Evolutionary conservation across 768 basidiomycete genomes (phyloP).

Genomic region (Imleria badia): DNA sequence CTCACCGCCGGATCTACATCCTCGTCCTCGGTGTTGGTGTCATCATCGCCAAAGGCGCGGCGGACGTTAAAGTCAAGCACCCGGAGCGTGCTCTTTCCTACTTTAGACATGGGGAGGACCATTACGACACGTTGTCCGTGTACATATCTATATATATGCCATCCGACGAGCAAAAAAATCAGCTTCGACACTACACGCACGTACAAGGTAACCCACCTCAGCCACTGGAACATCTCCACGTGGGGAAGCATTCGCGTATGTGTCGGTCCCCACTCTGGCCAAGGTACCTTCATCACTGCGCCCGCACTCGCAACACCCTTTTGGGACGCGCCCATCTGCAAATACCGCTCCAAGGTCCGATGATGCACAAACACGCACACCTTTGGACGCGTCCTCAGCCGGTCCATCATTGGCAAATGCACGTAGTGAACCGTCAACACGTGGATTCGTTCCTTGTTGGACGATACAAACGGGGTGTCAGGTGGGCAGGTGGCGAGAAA

Average conservation of each 20-base stretch:
- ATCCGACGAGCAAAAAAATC: background rate
- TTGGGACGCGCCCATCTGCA: conserved; percentile 1
- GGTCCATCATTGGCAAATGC: background rate
- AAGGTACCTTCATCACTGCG: conserved; percentile 18
- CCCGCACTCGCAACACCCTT: background rate
- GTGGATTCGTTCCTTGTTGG: conserved; percentile 23
- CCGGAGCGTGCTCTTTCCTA: conserved; percentile 12
- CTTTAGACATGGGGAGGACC: conserved; percentile 9
- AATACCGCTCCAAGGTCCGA: conserved; percentile 23
- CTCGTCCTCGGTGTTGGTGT: background rate
- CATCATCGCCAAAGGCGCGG: background rate
- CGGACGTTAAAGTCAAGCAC: conserved; percentile 35
- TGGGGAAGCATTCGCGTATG: conserved; percentile 35
- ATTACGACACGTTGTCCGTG: conserved; percentile 42
- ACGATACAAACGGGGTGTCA: conserved; percentile 27
- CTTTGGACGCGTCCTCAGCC: conserved; percentile 7
- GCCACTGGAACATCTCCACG: conserved; percentile 37
- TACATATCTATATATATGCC: conserved; percentile 32
- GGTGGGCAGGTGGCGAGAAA: conserved; percentile 28
- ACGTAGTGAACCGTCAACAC: conserved; percentile 27
- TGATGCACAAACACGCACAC: conserved; percentile 36
- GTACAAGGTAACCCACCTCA: conserved; percentile 30
- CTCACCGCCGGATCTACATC: background rate
- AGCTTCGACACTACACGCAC: background rate
- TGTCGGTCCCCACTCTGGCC: conserved; percentile 41